A percentile compares a stretch with the other conserved stretches of the same genome.
phyloP scores from a whole-genome alignment of 2,329 filamentous ascomycete species.

The Sporothrix luriei region DNA sequence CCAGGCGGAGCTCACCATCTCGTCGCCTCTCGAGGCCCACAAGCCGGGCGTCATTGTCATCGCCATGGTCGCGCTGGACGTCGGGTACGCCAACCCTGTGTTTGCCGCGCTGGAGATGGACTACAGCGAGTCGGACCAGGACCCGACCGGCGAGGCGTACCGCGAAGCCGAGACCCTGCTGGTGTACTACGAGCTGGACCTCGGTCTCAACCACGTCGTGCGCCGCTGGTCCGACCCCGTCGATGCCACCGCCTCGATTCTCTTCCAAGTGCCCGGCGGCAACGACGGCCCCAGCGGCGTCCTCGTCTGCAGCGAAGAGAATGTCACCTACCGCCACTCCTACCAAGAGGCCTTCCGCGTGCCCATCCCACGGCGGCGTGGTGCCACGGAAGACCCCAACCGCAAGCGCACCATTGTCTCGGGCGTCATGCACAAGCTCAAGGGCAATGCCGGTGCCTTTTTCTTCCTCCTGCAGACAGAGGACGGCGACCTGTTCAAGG shows the following conservation, averaged over 20 bases:
- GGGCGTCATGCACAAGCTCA: conserved; percentile 97
- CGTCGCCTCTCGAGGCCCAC: conserved; percentile 93
- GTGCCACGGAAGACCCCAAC: conserved; percentile 87
- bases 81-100: conserved; percentile 94
- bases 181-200: conserved; percentile 96
- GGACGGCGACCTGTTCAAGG: conserved; percentile 97
- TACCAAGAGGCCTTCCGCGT: conserved; percentile 89
- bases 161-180: conserved; percentile 84
- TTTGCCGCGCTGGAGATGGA: conserved; percentile 95
- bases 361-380: conserved; percentile 81
- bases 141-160: conserved; percentile 80
- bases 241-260: conserved; percentile 80
- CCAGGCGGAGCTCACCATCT: conserved; percentile 93
- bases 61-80: conserved; percentile 83
- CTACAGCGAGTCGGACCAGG: conserved; percentile 87
- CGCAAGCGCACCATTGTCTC: conserved; percentile 84
- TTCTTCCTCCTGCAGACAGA: conserved; percentile 97
- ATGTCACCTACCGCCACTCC: conserved; percentile 94
- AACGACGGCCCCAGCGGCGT: conserved; percentile 93
- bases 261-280: conserved; percentile 95
- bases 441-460: conserved; percentile 78
- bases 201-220: conserved; percentile 95
- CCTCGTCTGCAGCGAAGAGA: conserved; percentile 90
- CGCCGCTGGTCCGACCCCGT: conserved; percentile 95
- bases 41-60: conserved; percentile 90